Conservation (phyloP, 192 early-diverging fungal genomes). For the Neocallimastix lanati region DNA sequence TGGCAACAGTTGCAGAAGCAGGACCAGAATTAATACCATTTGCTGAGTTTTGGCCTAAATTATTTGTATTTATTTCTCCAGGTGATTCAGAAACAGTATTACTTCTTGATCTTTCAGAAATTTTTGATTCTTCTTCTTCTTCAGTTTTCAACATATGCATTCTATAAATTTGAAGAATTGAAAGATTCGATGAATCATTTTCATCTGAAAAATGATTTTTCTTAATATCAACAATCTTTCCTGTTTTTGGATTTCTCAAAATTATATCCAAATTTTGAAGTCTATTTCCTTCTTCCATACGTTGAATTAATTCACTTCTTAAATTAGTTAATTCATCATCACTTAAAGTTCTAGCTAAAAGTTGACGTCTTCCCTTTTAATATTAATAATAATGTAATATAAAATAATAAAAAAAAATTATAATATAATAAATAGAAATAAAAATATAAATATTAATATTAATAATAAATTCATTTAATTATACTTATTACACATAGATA, state of each 20-base stretch:
- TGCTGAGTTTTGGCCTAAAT: background rate
- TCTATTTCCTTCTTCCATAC: conserved; percentile 31
- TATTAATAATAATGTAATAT: background rate
- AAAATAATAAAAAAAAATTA: background rate
- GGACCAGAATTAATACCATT: background rate
- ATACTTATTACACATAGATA: too few species aligned
- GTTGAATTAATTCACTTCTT: conserved; percentile 25
- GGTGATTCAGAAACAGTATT: background rate
- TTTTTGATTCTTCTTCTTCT: background rate
- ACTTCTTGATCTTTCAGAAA: background rate
- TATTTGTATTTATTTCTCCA: background rate
- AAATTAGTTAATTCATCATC: conserved; percentile 33
- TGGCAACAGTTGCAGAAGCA: background rate
- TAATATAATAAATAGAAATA: background rate
- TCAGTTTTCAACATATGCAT: conserved; percentile 14
- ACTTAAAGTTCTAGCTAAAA: conserved; percentile 36
- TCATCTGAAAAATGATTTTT: conserved; percentile 32
- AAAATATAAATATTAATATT: too few species aligned
- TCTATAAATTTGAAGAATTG: conserved; percentile 33
- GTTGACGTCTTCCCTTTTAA: conserved; percentile 23
- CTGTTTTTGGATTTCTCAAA: conserved; percentile 27
- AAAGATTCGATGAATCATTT: conserved; percentile 14
- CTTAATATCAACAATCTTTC: conserved; percentile 1
- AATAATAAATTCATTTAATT: too few species aligned
- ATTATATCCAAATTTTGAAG: conserved; percentile 30